These are phyloP conservation scores for Fusarium guadeloupense DNA, from an alignment of 2,329 filamentous ascomycete species.

Conservation along the genomic window DNA sequence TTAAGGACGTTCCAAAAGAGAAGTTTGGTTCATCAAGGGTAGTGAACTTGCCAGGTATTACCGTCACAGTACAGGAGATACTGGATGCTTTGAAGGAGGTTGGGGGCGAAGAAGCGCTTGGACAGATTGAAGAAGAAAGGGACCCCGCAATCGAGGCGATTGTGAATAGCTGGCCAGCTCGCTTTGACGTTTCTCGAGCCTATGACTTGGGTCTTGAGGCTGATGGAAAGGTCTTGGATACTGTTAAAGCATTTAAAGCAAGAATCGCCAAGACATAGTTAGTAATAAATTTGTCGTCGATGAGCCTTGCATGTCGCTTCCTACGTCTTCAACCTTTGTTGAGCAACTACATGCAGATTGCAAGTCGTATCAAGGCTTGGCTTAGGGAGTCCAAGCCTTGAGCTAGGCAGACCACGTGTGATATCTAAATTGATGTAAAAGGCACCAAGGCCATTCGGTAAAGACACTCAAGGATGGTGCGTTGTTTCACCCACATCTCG, in stretches of 20 bases:
- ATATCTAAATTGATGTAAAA: too few species aligned
- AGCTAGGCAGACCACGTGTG: too few species aligned
- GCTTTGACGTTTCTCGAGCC: slow-evolving; percentile 61
- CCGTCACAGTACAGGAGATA: slow-evolving; percentile 62
- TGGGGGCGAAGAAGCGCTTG: slow-evolving; percentile 55
- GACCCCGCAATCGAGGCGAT: slow-evolving; percentile 59
- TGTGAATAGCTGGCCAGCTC: slow-evolving; percentile 62
- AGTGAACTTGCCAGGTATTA: slow-evolving; percentile 62
- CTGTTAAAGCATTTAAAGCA: slow-evolving; percentile 40
- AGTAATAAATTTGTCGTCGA: not conserved
- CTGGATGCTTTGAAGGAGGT: slow-evolving; percentile 59
- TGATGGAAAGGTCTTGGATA: slow-evolving; percentile 52
- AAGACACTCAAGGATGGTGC: too few species aligned
- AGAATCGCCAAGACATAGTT: not conserved
- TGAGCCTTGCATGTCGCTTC: too few species aligned
- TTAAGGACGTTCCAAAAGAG: slow-evolving; percentile 53
- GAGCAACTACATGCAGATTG: too few species aligned
- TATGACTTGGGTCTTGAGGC: slow-evolving; percentile 59
- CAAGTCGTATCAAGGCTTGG: too few species aligned
- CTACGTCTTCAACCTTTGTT: too few species aligned
- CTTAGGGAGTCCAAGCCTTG: too few species aligned
- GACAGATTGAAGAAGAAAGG: slow-evolving; percentile 56
- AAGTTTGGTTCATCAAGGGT: slow-evolving; percentile 51
- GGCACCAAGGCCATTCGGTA: too few species aligned
- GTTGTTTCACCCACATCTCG: too few species aligned